These are phyloP conservation scores for Diaporthe batatas DNA, from an alignment of 2,329 filamentous ascomycete genomes.

Conservation along the genomic window DNA sequence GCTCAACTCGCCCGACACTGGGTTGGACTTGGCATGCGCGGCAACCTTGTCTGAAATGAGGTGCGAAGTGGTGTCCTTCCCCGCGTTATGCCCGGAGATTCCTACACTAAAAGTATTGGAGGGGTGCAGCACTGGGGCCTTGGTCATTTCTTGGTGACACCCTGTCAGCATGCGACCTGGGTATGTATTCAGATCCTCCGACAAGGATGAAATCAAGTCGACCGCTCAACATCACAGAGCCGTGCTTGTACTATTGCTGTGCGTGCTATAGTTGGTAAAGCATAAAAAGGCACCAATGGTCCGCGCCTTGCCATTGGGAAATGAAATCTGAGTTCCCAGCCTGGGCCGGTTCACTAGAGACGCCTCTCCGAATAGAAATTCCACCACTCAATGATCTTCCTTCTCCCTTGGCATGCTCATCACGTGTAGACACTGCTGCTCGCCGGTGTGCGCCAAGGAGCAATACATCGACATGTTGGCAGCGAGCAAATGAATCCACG, in stretches of 20 bases:
- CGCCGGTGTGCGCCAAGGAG: not conserved
- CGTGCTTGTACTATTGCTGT: not conserved
- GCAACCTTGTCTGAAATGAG: not conserved
- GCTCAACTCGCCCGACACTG: not conserved
- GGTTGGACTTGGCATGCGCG: not conserved
- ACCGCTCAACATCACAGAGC: not conserved
- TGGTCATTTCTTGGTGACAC: not conserved
- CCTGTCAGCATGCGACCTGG: not conserved
- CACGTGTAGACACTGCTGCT: not conserved
- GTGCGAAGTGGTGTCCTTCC: not conserved
- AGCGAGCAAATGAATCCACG: constrained; percentile 3
- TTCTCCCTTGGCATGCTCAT: constrained; percentile 2
- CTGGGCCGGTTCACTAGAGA: not conserved
- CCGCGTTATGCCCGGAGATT: constrained; percentile 5
- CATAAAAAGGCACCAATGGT: not conserved
- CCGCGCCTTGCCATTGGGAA: not conserved
- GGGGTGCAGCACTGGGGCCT: constrained; percentile 9
- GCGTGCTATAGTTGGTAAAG: no score
- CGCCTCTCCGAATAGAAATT: constrained; percentile 2
- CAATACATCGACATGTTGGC: not conserved
- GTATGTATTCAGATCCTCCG: not conserved
- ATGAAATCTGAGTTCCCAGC: not conserved
- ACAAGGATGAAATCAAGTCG: not conserved
- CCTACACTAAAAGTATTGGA: not conserved
- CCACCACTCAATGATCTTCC: constrained; percentile 10